Conservation (phyloP, 2,329 filamentous ascomycete species). For the Aureobasidium sp. region DNA sequence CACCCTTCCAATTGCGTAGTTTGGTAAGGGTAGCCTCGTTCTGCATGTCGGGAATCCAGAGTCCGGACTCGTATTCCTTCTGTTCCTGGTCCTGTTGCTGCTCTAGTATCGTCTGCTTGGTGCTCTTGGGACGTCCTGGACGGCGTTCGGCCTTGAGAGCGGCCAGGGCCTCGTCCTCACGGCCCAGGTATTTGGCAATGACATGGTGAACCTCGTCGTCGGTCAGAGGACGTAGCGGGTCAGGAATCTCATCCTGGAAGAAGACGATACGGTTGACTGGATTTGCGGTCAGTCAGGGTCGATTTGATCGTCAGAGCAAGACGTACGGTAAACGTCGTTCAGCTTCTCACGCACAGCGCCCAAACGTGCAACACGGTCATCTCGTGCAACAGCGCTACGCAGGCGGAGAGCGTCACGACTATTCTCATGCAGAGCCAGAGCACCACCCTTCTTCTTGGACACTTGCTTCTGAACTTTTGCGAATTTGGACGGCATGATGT, state of each 20-base stretch:
- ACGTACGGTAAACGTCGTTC: conserved; percentile 64
- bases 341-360: conserved; percentile 62
- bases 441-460: conserved; percentile 72
- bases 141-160: conserved; percentile 62
- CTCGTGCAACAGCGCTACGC: conserved; percentile 69
- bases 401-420: conserved; percentile 80
- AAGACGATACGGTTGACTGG: conserved; percentile 61
- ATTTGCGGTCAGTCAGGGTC: conserved; percentile 3
- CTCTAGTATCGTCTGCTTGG: conserved; percentile 69
- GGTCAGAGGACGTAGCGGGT: conserved; percentile 41
- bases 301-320: not conserved
- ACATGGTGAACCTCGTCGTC: conserved; percentile 50
- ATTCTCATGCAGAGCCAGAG: conserved; percentile 73
- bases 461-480: conserved; percentile 86
- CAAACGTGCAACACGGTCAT: conserved; percentile 72
- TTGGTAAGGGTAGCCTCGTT: conserved; percentile 57
- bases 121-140: conserved; percentile 69
- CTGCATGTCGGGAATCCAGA: conserved; percentile 77
- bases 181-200: conserved; percentile 44
- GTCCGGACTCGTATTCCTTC: conserved; percentile 76
- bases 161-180: conserved; percentile 64
- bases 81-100: conserved; percentile 63
- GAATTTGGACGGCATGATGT: conserved; percentile 63
- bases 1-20: conserved; percentile 70
- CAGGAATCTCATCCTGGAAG: conserved; percentile 50